Evolutionary conservation across 1,284 basidiomycete genomes (phyloP), one percentile per base, ranked within the genome.

Genomic region (Austroboletus niveus): DNA sequence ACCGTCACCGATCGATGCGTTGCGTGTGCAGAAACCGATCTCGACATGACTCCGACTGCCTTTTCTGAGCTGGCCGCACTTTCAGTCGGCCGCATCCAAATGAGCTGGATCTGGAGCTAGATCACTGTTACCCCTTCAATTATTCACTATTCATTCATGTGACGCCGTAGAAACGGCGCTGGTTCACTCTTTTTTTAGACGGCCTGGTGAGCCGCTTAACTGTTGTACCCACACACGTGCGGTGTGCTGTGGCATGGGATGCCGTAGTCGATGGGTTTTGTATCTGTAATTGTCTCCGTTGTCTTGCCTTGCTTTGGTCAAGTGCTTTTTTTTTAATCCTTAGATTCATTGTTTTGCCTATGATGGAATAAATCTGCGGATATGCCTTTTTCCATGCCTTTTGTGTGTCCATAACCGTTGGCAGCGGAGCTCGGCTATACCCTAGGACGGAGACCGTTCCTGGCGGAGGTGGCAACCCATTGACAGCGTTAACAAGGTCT

Each of bases 1-100:
- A 68, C 67, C 0, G 64, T 88, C 53, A 75, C 73, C 0, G 88
- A 91, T 64, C 75, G 85, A 32, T 91, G 88, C 62, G 64, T 51
- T 5, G 85, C 64, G 11, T 89, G 86, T 58, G 55, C 52, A 0
- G 3, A 66, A 14, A 73, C 66, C 42, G 75, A 79, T 60, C 75
- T 88, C 52, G 84, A 86, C 67, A 74, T 84, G 58, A 82, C 82
- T 17, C 81, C 79, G 3, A 4, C 66, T 9, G 82, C 82, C 5
- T 89, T 89, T 69, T 4, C 60, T 2, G 1, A 51, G 29, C 63
- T 82, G 20, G 74, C 75, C 1, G 20, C 38, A 40, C 15, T 32
- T 32, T 39, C 58, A 32, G 41, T 75, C n/a, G 87, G 87, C 32
- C 81, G 84, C 52, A 65, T 88, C 57, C 65, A 62, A 45, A 69